phyloP scores from a whole-genome alignment of 2,329 filamentous ascomycete species.

The Diaporthe velutina region DNA sequence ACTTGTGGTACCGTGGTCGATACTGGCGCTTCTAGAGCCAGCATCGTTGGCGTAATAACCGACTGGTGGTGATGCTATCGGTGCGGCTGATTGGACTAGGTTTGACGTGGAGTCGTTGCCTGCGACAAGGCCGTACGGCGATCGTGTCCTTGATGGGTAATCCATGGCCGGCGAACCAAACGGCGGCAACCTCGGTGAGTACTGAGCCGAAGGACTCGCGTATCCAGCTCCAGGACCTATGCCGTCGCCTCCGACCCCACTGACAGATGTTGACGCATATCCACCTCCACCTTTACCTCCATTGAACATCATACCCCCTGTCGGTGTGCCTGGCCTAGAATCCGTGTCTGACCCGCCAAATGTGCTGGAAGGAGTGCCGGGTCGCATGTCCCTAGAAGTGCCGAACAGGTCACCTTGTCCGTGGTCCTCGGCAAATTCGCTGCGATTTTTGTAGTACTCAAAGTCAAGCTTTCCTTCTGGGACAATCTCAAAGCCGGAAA shows the following conservation, averaged over 20 bases:
- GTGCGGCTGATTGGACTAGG: conserved; percentile 38
- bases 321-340: conserved; percentile 66
- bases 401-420: conserved; percentile 82
- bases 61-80: conserved; percentile 38
- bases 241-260: conserved; percentile 32
- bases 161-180: conserved; percentile 39
- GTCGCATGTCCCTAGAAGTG: conserved; percentile 68
- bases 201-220: conserved; percentile 20
- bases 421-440: conserved; percentile 88
- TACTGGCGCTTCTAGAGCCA: conserved; percentile 50
- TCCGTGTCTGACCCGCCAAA: conserved; percentile 55
- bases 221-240: conserved; percentile 11
- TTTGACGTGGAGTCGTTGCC: conserved; percentile 37
- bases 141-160: conserved; percentile 35
- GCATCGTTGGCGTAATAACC: conserved; percentile 43
- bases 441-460: conserved; percentile 89
- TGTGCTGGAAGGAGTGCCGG: conserved; percentile 71
- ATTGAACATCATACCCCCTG: conserved; percentile 52
- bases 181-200: conserved; percentile 18
- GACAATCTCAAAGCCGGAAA: conserved; percentile 90
- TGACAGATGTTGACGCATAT: conserved; percentile 43
- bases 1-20: conserved; percentile 43
- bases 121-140: conserved; percentile 37
- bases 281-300: conserved; percentile 45
- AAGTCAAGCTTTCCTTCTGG: conserved; percentile 90